A percentile compares a stretch with the other conserved stretches of the same genome.
These are phyloP conservation scores for Pseudonectria buxi DNA, from an alignment of 2,329 filamentous ascomycete species.

Conservation along the genomic window DNA sequence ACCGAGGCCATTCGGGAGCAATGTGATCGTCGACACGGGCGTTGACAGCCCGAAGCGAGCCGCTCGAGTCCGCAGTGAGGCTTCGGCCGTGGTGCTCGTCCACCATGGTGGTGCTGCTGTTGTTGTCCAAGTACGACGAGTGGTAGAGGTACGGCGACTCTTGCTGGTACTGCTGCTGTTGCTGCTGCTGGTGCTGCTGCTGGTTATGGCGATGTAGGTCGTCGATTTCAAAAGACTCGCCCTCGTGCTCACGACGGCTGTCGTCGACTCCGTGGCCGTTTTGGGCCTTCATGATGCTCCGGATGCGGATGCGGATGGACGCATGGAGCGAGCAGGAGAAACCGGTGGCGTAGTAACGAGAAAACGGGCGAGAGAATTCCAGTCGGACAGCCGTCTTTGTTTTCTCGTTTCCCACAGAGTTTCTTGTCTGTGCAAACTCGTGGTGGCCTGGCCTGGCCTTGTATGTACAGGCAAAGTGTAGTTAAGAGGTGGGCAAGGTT, in stretches of 20 bases:
- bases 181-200: slow-evolving; percentile 20
- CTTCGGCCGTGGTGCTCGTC: slow-evolving; percentile 23
- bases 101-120: slow-evolving; percentile 4
- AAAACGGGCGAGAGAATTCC: too few species aligned
- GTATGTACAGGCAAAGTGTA: too few species aligned
- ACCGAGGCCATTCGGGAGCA: slow-evolving; percentile 20
- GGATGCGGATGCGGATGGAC: background rate
- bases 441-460: too few species aligned
- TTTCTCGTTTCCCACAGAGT: too few species aligned
- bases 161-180: slow-evolving; percentile 14
- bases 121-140: slow-evolving; percentile 13
- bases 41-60: slow-evolving; percentile 10
- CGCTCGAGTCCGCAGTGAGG: slow-evolving; percentile 19
- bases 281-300: slow-evolving; percentile 22
- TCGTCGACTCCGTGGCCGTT: slow-evolving; percentile 14
- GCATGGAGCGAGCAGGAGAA: background rate
- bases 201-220: slow-evolving; percentile 18
- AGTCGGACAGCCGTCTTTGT: too few species aligned
- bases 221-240: slow-evolving; percentile 31
- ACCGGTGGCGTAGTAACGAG: too few species aligned
- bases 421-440: too few species aligned
- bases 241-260: slow-evolving; percentile 20
- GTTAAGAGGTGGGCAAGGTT: too few species aligned
- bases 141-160: slow-evolving; percentile 14
- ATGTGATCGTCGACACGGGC: slow-evolving; percentile 18